Evolutionary conservation across 768 basidiomycete genomes (phyloP).

Genomic region (Lepiota brunneoincarnata): DNA sequence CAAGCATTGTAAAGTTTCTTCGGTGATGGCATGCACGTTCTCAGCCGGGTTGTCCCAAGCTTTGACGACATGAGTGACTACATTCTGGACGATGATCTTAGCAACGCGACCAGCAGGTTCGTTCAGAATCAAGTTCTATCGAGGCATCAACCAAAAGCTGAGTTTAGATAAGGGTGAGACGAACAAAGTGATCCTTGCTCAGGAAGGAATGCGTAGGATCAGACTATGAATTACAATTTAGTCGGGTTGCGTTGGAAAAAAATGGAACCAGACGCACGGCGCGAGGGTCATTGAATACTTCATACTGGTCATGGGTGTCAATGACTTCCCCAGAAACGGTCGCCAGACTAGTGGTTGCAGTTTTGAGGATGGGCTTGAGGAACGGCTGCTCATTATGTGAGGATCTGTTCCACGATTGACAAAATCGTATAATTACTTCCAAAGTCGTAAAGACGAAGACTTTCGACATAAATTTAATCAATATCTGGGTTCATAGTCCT

Average conservation of each 20-base stretch:
- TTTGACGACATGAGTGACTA: slow-evolving; percentile 65
- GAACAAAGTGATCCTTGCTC: slow-evolving; percentile 85
- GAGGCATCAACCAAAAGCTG: slow-evolving; percentile 11
- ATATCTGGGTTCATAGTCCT: neutral
- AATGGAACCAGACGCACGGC: slow-evolving; percentile 48
- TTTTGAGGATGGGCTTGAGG: slow-evolving; percentile 74
- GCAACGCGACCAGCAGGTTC: slow-evolving; percentile 80
- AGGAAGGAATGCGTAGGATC: slow-evolving; percentile 89
- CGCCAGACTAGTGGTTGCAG: slow-evolving; percentile 61
- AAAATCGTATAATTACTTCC: slow-evolving; percentile 43
- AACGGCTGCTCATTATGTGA: slow-evolving; percentile 50
- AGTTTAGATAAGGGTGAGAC: slow-evolving; percentile 21
- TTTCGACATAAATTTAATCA: slow-evolving; percentile 17
- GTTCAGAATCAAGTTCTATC: slow-evolving; percentile 73
- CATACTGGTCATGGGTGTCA: slow-evolving; percentile 77
- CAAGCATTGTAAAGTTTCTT: slow-evolving; percentile 69
- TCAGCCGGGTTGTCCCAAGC: slow-evolving; percentile 78
- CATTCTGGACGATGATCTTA: slow-evolving; percentile 65
- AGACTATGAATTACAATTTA: slow-evolving; percentile 40
- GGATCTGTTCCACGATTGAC: neutral
- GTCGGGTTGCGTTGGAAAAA: neutral
- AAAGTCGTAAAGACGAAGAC: slow-evolving; percentile 85
- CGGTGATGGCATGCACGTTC: slow-evolving; percentile 53
- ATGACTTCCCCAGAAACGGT: slow-evolving; percentile 75
- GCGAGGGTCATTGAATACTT: slow-evolving; percentile 82